Evolutionary conservation across 352 stramenopile species (phyloP).

Genomic region (Pythium aquatile): DNA sequence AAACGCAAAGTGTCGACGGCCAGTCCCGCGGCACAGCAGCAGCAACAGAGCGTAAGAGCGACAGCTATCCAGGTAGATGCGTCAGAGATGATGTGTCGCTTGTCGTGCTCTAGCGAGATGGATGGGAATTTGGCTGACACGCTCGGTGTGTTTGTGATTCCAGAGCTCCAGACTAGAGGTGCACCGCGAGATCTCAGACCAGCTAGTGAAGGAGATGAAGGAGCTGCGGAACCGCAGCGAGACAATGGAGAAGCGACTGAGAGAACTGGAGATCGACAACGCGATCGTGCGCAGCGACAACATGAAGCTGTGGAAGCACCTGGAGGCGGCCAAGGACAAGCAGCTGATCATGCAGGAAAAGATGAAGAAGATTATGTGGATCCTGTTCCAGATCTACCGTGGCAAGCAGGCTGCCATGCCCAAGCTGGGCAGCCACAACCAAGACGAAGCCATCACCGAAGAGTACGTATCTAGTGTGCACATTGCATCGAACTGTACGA

Average conservation of each 20-base stretch:
- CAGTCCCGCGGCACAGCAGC: conserved; percentile 16
- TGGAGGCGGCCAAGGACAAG: conserved; percentile 84
- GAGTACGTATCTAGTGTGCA: conserved; percentile 58
- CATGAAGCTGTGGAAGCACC: conserved; percentile 86
- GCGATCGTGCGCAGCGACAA: conserved; percentile 88
- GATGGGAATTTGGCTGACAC: conserved; percentile 1
- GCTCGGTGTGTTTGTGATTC: conserved; percentile 20
- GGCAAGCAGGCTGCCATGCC: conserved; percentile 71
- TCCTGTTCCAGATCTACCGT: conserved; percentile 88
- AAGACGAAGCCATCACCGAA: conserved; percentile 63
- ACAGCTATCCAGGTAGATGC: conserved; percentile 49
- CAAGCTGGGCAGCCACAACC: conserved; percentile 62
- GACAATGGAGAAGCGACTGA: conserved; percentile 84
- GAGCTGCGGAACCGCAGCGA: conserved; percentile 80
- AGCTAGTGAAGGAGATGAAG: conserved; percentile 82
- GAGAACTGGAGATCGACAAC: conserved; percentile 86
- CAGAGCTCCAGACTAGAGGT: conserved; percentile 63
- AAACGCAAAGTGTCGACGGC: conserved; percentile 85
- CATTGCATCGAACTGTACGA: conserved; percentile 20
- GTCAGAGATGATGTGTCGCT: conserved; percentile 20
- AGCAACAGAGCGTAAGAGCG: conserved; percentile 43
- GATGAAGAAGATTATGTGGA: conserved; percentile 92
- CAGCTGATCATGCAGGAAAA: conserved; percentile 90
- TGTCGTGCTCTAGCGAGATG: not conserved
- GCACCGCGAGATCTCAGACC: conserved; percentile 77